A percentile compares a stretch with the other conserved stretches of the same genome.
Conservation (phyloP, 441 rosid genomes). For the Eutrema salsugineum region DNA sequence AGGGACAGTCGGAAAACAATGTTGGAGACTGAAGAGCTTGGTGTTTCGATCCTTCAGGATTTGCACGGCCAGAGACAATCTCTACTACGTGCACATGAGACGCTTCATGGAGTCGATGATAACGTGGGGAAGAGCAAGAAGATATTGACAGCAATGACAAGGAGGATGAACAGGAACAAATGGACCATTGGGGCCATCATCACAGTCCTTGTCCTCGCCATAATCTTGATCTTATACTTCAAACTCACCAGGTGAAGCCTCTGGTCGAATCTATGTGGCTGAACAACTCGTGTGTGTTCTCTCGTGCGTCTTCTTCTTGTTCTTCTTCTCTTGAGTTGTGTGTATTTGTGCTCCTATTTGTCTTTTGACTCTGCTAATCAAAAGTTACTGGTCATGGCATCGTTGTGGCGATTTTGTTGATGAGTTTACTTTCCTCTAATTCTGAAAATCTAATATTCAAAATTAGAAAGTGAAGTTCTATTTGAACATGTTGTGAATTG, state of each 20-base stretch:
- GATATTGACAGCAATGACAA: conserved; percentile 57
- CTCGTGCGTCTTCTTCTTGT: background rate
- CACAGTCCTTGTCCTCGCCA: conserved; percentile 52
- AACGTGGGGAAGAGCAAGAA: conserved; percentile 82
- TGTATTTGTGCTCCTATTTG: background rate
- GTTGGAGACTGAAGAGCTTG: conserved; percentile 93
- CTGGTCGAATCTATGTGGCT: background rate
- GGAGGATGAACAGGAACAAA: conserved; percentile 83
- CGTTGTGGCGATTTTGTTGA: background rate
- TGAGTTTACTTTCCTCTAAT: background rate
- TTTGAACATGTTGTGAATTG: conserved; percentile 34
- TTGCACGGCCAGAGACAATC: conserved; percentile 83
- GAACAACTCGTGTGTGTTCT: background rate
- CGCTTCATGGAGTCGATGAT: conserved; percentile 91
- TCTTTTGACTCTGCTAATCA: background rate
- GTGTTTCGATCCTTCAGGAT: conserved; percentile 95
- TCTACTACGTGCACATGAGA: conserved; percentile 67
- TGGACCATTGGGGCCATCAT: conserved; percentile 59
- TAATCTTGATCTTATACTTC: conserved; percentile 62
- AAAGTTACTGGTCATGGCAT: background rate
- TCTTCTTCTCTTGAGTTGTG: background rate
- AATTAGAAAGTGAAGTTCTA: conserved; percentile 47
- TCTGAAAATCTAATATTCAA: background rate
- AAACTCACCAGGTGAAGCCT: conserved; percentile 50
- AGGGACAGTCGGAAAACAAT: conserved; percentile 82